Conservation (phyloP, 768 basidiomycete genomes). For the Mycena sanguinolenta region DNA sequence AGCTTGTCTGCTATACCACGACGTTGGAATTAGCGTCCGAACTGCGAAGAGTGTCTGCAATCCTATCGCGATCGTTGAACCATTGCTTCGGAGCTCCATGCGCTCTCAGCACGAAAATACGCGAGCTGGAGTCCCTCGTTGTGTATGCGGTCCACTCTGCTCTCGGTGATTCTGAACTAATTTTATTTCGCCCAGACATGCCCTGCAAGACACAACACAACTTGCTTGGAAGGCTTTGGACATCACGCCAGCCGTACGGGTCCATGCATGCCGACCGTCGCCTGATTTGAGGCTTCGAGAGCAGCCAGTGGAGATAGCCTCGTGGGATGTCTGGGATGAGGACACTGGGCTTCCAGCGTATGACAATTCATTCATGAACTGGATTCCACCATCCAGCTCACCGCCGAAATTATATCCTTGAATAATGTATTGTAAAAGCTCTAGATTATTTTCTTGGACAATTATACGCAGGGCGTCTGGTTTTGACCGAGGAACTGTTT, state of each 20-base stretch:
- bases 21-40: constrained; percentile 76
- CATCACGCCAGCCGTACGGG: neutral
- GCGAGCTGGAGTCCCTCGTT: constrained; percentile 21
- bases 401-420: neutral
- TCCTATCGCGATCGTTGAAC: constrained; percentile 61
- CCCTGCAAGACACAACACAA: neutral
- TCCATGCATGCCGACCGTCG: neutral
- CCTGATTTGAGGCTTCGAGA: constrained; percentile 35
- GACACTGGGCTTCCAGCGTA: constrained; percentile 53
- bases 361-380: constrained; percentile 74
- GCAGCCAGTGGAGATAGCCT: constrained; percentile 36
- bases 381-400: constrained; percentile 57
- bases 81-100: constrained; percentile 56
- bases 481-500: too few relatives aligned
- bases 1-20: constrained; percentile 66
- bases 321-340: constrained; percentile 34
- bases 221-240: neutral
- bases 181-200: constrained; percentile 1
- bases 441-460: constrained; percentile 5
- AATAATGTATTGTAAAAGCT: neutral
- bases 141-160: constrained; percentile 3
- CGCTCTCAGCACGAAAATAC: constrained; percentile 37
- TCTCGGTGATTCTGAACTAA: constrained; percentile 26
- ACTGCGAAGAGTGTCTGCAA: constrained; percentile 69
- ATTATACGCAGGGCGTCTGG: neutral